Percentiles rank a stretch among this genome's conserved stretches.
Evolutionary conservation across 1,284 basidiomycete genomes (phyloP).

Genomic region (Salmacisia buchloeana): DNA sequence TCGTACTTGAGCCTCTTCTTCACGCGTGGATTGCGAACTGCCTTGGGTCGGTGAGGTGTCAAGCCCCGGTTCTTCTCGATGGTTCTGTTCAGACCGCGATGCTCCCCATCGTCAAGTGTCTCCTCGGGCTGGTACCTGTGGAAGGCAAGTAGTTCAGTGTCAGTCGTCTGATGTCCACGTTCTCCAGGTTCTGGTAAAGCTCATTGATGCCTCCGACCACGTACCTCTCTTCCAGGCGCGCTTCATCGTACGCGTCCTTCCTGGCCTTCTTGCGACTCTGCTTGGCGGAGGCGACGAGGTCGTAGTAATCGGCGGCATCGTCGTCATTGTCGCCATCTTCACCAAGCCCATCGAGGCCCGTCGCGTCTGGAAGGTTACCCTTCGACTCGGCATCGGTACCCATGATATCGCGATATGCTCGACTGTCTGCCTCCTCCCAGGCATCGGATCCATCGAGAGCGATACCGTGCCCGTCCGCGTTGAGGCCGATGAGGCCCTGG

Average conservation of each 20-base stretch:
- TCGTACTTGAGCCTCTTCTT: conserved; percentile 49
- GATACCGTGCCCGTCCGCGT: conserved; percentile 1
- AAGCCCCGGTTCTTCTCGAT: conserved; percentile 50
- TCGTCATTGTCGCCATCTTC: conserved; percentile 22
- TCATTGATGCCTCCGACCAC: too few relatives aligned
- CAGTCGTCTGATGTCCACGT: too few relatives aligned
- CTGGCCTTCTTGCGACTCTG: conserved; percentile 30
- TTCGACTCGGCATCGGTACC: conserved; percentile 9
- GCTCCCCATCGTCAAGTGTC: conserved; percentile 37
- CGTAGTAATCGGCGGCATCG: conserved; percentile 45
- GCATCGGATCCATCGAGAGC: conserved; percentile 29
- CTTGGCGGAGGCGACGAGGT: conserved; percentile 33
- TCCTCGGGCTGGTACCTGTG: conserved; percentile 35
- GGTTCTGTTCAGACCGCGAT: conserved; percentile 42
- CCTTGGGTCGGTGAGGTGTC: conserved; percentile 41
- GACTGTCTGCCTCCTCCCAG: conserved; percentile 38
- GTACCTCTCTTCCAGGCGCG: conserved; percentile 30
- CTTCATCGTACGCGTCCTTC: conserved; percentile 44
- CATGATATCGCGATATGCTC: conserved; percentile 38
- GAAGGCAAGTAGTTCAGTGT: background rate
- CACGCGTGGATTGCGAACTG: conserved; percentile 46
- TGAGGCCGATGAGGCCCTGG: conserved; percentile 19
- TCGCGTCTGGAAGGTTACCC: background rate
- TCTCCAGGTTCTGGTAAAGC: too few relatives aligned
- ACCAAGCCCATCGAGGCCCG: background rate